These are phyloP conservation scores for Komagataella pseudopastoris DNA, from an alignment of 805 yeast genomes.

Conservation along the genomic window DNA sequence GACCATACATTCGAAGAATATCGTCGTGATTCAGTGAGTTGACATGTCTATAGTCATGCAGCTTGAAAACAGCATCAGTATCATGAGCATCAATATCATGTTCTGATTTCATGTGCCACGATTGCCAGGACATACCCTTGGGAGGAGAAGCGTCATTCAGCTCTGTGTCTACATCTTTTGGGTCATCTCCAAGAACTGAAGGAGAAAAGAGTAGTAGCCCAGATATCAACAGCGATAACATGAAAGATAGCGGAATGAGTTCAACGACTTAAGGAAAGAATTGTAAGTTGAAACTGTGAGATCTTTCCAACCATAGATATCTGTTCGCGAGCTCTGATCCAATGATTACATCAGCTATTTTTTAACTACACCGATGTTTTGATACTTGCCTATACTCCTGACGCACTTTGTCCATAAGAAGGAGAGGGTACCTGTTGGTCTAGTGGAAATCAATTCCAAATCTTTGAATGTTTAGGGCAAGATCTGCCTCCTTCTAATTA, in stretches of 20 bases:
- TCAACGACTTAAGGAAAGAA: not conserved
- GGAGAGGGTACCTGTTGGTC: too few relatives aligned
- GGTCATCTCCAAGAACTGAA: not conserved
- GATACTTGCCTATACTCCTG: too few relatives aligned
- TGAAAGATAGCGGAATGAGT: not conserved
- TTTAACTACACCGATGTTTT: too few relatives aligned
- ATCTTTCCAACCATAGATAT: not conserved
- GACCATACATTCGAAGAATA: conserved; percentile 71
- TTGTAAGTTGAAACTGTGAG: not conserved
- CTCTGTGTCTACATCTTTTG: not conserved
- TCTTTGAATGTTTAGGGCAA: too few relatives aligned
- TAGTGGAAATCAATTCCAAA: too few relatives aligned
- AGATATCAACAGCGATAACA: not conserved
- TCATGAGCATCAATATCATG: conserved; percentile 69
- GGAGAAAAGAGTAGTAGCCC: not conserved
- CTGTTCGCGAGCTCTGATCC: not conserved
- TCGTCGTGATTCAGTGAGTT: conserved; percentile 47
- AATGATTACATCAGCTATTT: not conserved
- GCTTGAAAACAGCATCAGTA: conserved; percentile 58
- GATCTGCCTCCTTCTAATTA: too few relatives aligned
- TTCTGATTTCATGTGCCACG: conserved; percentile 86
- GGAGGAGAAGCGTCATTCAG: conserved; percentile 3
- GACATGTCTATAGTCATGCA: conserved; percentile 60
- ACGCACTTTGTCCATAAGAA: too few relatives aligned
- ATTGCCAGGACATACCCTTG: conserved; percentile 51